These are phyloP conservation scores for Acer campestre DNA, from an alignment of 345 rosid species.

Conservation along the genomic window DNA sequence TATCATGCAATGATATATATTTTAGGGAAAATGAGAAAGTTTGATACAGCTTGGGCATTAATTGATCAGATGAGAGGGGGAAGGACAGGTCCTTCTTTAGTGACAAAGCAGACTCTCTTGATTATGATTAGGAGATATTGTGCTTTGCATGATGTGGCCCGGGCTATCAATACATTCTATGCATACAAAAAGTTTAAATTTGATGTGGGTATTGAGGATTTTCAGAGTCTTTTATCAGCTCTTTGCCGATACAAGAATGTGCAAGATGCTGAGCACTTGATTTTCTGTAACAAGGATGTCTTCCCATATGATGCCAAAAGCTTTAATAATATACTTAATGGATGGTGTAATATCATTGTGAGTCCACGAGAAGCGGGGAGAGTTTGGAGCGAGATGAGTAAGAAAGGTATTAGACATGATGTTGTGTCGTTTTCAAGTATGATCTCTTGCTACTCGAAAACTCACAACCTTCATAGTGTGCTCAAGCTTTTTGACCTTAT, in stretches of 20 bases:
- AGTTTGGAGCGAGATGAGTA: slow-evolving; percentile 87
- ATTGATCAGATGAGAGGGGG: slow-evolving; percentile 83
- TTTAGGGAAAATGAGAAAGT: slow-evolving; percentile 87
- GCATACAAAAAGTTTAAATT: slow-evolving; percentile 65
- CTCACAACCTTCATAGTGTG: slow-evolving; percentile 65
- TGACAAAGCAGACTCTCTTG: slow-evolving; percentile 73
- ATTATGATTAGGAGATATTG: slow-evolving; percentile 90
- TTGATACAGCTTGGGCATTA: slow-evolving; percentile 86
- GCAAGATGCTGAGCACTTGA: slow-evolving; percentile 89
- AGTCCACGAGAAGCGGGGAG: slow-evolving; percentile 78
- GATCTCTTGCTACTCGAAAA: slow-evolving; percentile 82
- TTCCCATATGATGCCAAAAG: slow-evolving; percentile 79
- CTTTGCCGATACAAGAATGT: slow-evolving; percentile 93
- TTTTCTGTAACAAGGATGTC: slow-evolving; percentile 66
- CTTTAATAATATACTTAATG: slow-evolving; percentile 80
- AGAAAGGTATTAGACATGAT: slow-evolving; percentile 58
- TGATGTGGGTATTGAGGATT: slow-evolving; percentile 69
- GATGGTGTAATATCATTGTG: slow-evolving; percentile 85
- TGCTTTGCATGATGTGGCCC: slow-evolving; percentile 80
- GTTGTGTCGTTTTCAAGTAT: slow-evolving; percentile 75
- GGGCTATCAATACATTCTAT: slow-evolving; percentile 81
- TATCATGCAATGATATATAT: slow-evolving; percentile 81
- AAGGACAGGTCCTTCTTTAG: slow-evolving; percentile 49
- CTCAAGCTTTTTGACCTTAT: slow-evolving; percentile 64
- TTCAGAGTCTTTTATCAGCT: slow-evolving; percentile 86